A percentile compares a stretch with the other conserved stretches of the same genome.
Conservation (phyloP, 2,329 filamentous ascomycete species). For the Shiraia sp. region DNA sequence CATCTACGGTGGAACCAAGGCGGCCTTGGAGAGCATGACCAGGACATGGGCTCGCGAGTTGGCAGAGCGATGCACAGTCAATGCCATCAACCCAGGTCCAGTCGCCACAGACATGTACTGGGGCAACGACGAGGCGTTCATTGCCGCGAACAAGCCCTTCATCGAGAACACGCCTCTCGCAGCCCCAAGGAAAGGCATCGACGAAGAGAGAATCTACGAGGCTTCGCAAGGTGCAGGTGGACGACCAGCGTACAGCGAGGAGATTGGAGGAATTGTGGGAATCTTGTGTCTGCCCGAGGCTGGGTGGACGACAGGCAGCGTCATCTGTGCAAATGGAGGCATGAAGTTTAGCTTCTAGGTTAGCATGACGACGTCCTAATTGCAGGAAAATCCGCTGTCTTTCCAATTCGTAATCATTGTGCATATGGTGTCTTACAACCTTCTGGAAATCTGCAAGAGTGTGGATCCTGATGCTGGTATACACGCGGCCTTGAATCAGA, state of each 20-base stretch:
- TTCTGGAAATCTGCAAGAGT: no score
- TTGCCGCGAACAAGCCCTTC: conserved; percentile 62
- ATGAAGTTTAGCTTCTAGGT: conserved; percentile 52
- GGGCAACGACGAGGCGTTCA: conserved; percentile 60
- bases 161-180: conserved; percentile 68
- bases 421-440: neutral
- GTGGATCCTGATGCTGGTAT: no score
- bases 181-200: conserved; percentile 62
- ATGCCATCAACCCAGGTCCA: conserved; percentile 68
- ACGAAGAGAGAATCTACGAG: conserved; percentile 60
- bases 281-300: conserved; percentile 75
- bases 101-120: conserved; percentile 67
- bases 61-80: conserved; percentile 65
- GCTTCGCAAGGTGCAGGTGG: conserved; percentile 54
- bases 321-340: conserved; percentile 80
- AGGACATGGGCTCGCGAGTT: conserved; percentile 68
- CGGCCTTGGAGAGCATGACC: conserved; percentile 71
- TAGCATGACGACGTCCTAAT: no score
- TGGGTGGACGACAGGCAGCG: conserved; percentile 78
- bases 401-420: no score
- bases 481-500: no score
- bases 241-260: conserved; percentile 64
- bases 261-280: conserved; percentile 75
- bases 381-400: no score
- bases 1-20: conserved; percentile 69